Conservation (phyloP, 129 eudicot genomes). For the Artemisia annua region DNA sequence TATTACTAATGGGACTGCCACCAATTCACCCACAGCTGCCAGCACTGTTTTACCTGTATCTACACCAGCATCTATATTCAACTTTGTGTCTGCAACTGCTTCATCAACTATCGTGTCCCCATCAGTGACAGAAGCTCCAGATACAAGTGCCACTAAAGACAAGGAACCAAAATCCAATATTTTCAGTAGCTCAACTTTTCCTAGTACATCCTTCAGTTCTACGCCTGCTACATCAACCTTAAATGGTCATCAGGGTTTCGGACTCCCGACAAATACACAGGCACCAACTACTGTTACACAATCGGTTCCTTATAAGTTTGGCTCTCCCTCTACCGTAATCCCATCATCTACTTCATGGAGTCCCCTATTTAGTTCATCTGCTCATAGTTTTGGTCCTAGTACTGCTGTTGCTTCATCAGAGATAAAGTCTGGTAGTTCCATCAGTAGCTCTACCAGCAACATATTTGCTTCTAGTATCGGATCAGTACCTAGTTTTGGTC, state of each 20-base stretch:
- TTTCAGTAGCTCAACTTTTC: slow-evolving; percentile 24
- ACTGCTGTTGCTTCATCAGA: no score
- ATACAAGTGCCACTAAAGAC: slow-evolving; percentile 27
- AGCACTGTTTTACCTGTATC: slow-evolving; percentile 34
- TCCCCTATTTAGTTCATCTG: slow-evolving; percentile 33
- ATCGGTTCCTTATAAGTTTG: slow-evolving; percentile 44
- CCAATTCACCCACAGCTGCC: slow-evolving; percentile 33
- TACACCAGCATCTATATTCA: slow-evolving; percentile 38
- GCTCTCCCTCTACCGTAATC: slow-evolving; percentile 37
- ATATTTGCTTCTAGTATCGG: no score
- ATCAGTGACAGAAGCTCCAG: slow-evolving; percentile 28
- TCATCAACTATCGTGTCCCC: slow-evolving; percentile 12
- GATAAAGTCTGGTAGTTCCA: no score
- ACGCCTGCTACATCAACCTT: slow-evolving; percentile 34
- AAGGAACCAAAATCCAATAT: slow-evolving; percentile 26
- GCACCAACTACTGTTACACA: slow-evolving; percentile 39
- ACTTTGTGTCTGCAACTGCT: slow-evolving; percentile 40
- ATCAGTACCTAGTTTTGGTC: slow-evolving; percentile 34
- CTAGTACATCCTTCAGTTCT: slow-evolving; percentile 34
- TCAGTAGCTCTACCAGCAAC: no score
- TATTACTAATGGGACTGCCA: slow-evolving; percentile 40
- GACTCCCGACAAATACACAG: slow-evolving; percentile 29
- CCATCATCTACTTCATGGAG: slow-evolving; percentile 29
- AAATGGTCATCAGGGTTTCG: slow-evolving; percentile 18
- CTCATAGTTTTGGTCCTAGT: slow-evolving; percentile 36